Percentiles rank a stretch among this genome's conserved stretches.
phyloP scores from a whole-genome alignment of 148 eudicot species.

The Camellia lanceoleosa region DNA sequence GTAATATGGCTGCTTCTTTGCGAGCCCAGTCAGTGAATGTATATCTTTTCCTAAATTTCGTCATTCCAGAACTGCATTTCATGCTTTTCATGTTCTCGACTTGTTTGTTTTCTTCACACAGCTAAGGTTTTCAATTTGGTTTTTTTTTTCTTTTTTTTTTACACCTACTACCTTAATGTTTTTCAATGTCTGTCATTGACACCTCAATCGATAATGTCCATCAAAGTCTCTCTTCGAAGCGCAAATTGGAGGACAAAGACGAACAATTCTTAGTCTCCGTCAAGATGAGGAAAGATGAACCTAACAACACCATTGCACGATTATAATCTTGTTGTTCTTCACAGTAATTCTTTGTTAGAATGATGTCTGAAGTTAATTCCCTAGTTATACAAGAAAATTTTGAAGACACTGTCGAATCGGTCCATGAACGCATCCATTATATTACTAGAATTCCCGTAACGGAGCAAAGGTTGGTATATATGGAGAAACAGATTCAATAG shows the following conservation, averaged over 20 bases:
- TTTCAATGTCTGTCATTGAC: neutral
- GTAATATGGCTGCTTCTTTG: too few relatives aligned
- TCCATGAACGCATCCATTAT: slow-evolving; percentile 42
- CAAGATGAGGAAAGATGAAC: slow-evolving; percentile 24
- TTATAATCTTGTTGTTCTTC: neutral
- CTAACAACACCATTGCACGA: neutral
- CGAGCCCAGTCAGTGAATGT: too few relatives aligned
- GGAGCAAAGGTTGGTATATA: slow-evolving; percentile 57
- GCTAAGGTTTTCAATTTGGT: too few relatives aligned
- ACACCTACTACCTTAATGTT: too few relatives aligned
- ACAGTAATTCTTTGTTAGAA: slow-evolving; percentile 51
- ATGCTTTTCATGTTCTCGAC: too few relatives aligned
- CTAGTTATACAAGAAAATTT: slow-evolving; percentile 40
- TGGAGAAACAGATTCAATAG: slow-evolving; percentile 61
- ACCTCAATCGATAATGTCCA: slow-evolving; percentile 9
- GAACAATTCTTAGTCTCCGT: slow-evolving; percentile 1
- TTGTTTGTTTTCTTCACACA: too few relatives aligned
- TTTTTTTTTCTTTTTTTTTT: too few relatives aligned
- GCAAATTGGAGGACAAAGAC: slow-evolving; percentile 15
- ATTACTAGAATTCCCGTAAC: slow-evolving; percentile 43
- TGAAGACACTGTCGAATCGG: slow-evolving; percentile 41
- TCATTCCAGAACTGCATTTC: too few relatives aligned
- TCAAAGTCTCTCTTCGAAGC: slow-evolving; percentile 16
- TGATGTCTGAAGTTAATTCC: slow-evolving; percentile 39
- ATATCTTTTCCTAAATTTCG: too few relatives aligned